Percentiles rank a stretch among this genome's conserved stretches.
phyloP scores from a whole-genome alignment of 345 rosid species.

The Kernera saxatilis region DNA sequence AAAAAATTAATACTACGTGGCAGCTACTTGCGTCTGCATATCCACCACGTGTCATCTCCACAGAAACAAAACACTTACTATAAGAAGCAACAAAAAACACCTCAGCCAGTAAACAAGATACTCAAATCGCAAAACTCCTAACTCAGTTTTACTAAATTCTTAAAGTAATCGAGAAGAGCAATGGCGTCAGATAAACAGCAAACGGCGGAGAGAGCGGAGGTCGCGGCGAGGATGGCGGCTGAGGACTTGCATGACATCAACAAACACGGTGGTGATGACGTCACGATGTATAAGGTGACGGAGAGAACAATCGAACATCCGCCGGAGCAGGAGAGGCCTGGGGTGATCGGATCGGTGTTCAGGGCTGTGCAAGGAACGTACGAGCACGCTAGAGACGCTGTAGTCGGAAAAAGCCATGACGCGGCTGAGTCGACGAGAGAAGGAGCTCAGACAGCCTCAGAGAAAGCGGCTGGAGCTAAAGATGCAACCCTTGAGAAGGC shows the following conservation, averaged over 20 bases:
- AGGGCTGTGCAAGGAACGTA: constrained; percentile 48
- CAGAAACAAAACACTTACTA: background rate
- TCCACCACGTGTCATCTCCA: constrained; percentile 16
- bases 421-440: constrained; percentile 6
- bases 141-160: background rate
- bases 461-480: constrained; percentile 10
- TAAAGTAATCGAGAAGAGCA: background rate
- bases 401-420: constrained; percentile 38
- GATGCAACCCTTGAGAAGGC: constrained; percentile 14
- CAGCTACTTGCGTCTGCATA: background rate
- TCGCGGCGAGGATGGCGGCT: constrained; percentile 39
- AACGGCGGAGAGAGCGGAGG: constrained; percentile 46
- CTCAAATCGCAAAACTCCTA: background rate
- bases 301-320: constrained; percentile 20
- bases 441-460: constrained; percentile 18
- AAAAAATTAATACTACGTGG: constrained; percentile 9
- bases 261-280: constrained; percentile 24
- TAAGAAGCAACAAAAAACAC: constrained; percentile 13
- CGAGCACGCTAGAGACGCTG: constrained; percentile 57
- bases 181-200: constrained; percentile 60
- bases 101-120: background rate
- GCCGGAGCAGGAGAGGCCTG: constrained; percentile 42
- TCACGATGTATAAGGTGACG: constrained; percentile 19
- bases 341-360: constrained; percentile 55
- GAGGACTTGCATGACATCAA: constrained; percentile 42